Evolutionary conservation across 2,329 filamentous ascomycete species (phyloP), one percentile per base, ranked within the genome.

Genomic region (Hypoxylon sp.): DNA sequence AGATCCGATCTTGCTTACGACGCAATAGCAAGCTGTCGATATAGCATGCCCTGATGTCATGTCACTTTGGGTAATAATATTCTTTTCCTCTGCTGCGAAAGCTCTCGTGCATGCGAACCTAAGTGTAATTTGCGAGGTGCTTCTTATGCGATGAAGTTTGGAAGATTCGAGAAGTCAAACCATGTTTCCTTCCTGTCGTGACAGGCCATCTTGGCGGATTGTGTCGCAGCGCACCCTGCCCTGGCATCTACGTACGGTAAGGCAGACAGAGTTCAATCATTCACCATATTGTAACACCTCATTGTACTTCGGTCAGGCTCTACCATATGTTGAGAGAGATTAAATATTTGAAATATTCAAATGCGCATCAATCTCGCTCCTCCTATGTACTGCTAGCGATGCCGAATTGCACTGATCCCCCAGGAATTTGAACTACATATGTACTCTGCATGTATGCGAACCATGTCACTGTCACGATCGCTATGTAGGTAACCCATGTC

Each of bases 1-100:
- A 60, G 56, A 55, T 65, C 65, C 33, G 61, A 68, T 68, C 65
- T 37, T 63, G 42, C 48, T 63, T 63, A 48, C 62, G 39, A 65
- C 62, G 62, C 52, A 65, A 61, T 56, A 56, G 42, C 13, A 35
- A 33, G 37, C 22, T 26, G 17, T 9, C 11, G 42, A 42, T 61
- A 63, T 62, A 39, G 17, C 22, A 51, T 58, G 53, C 57, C 57
- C 39, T 50, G 63, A 39, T 46, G 24, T n/a, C 22, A 56, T 55
- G 54, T 8, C 19, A 59, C 31, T 29, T n/a, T 47, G 17, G 37
- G 39, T 9, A 31, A n/a, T 22, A n/a, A 11, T 11, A 17, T 44
- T 19, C 39, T 5, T 44, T 44, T 37, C 14, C 39, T 3, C 8
- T 8, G 5, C 8, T 44, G 8, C 3, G 17, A 14, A 10, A 44